A percentile compares a stretch with the other conserved stretches of the same genome.
These are phyloP conservation scores for Meira nashicola DNA, from an alignment of 1,284 basidiomycete genomes.

Conservation along the genomic window DNA sequence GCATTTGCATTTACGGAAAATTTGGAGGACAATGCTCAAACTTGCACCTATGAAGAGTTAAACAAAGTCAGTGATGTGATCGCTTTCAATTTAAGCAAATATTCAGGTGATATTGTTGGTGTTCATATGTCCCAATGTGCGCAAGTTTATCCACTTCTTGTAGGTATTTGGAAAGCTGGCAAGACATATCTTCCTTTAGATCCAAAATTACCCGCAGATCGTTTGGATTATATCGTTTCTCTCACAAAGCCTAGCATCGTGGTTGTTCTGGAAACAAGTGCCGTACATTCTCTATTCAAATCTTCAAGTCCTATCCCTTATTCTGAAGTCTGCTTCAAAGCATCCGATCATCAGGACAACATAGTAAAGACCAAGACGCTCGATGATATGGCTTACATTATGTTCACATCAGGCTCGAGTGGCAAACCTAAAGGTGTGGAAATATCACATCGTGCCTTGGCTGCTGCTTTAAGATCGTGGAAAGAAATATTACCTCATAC, in stretches of 20 bases:
- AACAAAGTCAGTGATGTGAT: constrained; percentile 27
- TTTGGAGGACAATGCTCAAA: constrained; percentile 12
- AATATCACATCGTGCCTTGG: constrained; percentile 42
- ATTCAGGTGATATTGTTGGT: constrained; percentile 21
- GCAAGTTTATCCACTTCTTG: constrained; percentile 34
- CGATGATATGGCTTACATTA: constrained; percentile 35
- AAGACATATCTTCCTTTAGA: constrained; percentile 47
- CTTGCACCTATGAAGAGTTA: constrained; percentile 35
- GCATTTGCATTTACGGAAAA: constrained; percentile 31
- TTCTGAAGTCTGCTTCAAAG: no score
- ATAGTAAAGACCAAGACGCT: constrained; percentile 3
- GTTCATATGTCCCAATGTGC: constrained; percentile 37
- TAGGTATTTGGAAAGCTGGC: constrained; percentile 46
- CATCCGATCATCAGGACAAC: no score
- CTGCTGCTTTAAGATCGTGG: constrained; percentile 47
- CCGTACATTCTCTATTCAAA: no score
- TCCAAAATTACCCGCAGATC: constrained; percentile 38
- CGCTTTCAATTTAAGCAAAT: constrained; percentile 21
- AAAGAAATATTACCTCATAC: constrained; percentile 36
- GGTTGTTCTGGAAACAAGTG: no score
- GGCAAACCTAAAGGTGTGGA: constrained; percentile 49
- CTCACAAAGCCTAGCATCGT: constrained; percentile 19
- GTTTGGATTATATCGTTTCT: constrained; percentile 43
- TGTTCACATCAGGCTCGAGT: constrained; percentile 48
- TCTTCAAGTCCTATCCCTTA: no score